Conservation (phyloP, 2,329 filamentous ascomycete genomes). For the Ophiostoma himal-ulmi region DNA sequence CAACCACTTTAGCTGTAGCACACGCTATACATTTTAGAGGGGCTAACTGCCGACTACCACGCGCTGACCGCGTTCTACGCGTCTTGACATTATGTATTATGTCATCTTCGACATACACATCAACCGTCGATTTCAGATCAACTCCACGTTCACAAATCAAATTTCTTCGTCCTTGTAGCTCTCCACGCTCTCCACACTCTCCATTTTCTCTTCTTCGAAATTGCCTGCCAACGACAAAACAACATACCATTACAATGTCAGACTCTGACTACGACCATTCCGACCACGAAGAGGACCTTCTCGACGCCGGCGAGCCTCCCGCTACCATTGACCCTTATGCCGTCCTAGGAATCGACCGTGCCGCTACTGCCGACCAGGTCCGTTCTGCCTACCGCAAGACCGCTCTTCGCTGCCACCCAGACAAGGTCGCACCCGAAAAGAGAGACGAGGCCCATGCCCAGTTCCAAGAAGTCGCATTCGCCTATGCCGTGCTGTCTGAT, state of each 20-base stretch:
- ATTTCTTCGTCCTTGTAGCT: neutral
- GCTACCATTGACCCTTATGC: conserved; percentile 65
- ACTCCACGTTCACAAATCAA: neutral
- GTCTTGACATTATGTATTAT: neutral
- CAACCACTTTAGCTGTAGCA: conserved; percentile 4
- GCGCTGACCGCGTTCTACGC: conserved; percentile 9
- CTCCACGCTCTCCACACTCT: neutral
- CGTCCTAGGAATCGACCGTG: conserved; percentile 63
- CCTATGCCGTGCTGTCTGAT: conserved; percentile 88
- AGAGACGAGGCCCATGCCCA: conserved; percentile 68
- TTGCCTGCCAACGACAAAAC: neutral
- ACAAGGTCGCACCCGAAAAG: conserved; percentile 49
- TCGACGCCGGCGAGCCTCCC: conserved; percentile 42
- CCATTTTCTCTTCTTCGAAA: neutral
- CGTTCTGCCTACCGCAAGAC: conserved; percentile 88
- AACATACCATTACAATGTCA: neutral
- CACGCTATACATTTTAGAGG: neutral
- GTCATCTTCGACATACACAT: neutral
- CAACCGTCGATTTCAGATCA: neutral
- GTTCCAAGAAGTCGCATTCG: conserved; percentile 89
- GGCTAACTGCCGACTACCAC: neutral
- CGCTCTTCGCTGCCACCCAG: conserved; percentile 80
- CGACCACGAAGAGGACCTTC: conserved; percentile 28
- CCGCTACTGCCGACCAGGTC: conserved; percentile 71
- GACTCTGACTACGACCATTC: conserved; percentile 10